Evolutionary conservation across 495 filamentous ascomycete genomes (phyloP).

Genomic region (Xylaria curta): DNA sequence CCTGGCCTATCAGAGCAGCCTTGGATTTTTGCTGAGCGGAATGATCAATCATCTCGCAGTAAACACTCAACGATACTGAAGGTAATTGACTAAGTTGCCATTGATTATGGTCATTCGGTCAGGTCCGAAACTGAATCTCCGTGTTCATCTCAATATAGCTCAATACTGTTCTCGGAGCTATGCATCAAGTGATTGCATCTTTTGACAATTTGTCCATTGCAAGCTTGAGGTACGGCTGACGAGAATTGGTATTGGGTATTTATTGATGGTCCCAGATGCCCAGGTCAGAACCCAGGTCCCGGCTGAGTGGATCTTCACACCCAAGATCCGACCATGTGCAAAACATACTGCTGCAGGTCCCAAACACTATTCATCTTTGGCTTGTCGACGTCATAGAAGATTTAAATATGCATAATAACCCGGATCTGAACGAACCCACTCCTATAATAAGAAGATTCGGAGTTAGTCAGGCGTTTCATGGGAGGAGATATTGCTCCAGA

Average conservation of each 20-base stretch:
- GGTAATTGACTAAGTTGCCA: not conserved
- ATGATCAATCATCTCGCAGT: not conserved
- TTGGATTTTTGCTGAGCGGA: not conserved
- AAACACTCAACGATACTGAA: not conserved
- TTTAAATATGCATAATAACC: not conserved
- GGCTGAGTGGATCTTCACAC: constrained; percentile 6
- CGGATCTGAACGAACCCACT: not conserved
- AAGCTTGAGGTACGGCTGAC: constrained; percentile 3
- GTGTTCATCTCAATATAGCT: not conserved
- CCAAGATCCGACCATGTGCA: constrained; percentile 21
- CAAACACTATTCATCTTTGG: not conserved
- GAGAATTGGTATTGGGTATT: constrained; percentile 9
- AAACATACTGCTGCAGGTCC: constrained; percentile 4
- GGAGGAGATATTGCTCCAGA: constrained; percentile 1
- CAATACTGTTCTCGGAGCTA: not conserved
- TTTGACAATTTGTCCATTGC: not conserved
- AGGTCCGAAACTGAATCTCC: not conserved
- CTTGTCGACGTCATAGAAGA: constrained; percentile 13
- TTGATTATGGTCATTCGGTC: not conserved
- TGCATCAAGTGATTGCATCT: constrained; percentile 11
- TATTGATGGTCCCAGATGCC: not conserved
- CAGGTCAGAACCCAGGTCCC: constrained; percentile 14
- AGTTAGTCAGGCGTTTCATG: constrained; percentile 15
- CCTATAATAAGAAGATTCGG: not conserved
- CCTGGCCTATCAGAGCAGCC: not conserved